Base-by-base conservation (phyloP, 805 yeast species). In the Starmerella gropengiesseri region DNA sequence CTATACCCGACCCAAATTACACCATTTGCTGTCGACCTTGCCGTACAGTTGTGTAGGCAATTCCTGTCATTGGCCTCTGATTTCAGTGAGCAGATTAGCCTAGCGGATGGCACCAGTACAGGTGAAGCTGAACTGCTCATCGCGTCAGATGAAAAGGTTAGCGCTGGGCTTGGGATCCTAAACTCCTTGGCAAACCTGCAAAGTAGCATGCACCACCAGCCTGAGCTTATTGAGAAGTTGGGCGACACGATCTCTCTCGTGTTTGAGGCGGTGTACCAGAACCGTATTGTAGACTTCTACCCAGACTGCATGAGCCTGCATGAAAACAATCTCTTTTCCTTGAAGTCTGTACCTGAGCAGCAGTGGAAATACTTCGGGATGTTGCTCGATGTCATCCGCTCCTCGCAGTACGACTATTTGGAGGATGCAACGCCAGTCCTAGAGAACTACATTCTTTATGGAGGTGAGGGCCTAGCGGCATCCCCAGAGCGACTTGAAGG, bases 1-100 rank as follows among this genome's bases (percentile, higher is more conserved):
- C 75, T 74, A 45, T 91, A 81, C 61, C 72, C 94, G 5, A 82
- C 78, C 50, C 93, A 89, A 61, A 68, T 89, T 52, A 91, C 86
- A 47, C 97, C 98, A 14, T 89, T 83, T 60, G 89, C 94, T 29
- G 68, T 75, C n/a, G 79, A 80, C 45, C 62, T 81, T 43, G 74
- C 76, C 58, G 62, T 51, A 20, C 65, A 65, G 47, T 48, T 67
- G 53, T 78, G 78, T 13, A 75, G 75, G 38, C 95, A 89, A 57
- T 84, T 87, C 55, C 55, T 82, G 55, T 68, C 71, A 50, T 59
- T 84, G 21, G 81, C 87, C 2, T 64, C 68, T 37, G 95, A 87
- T 40, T 61, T 83, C 25, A 63, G 74, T 42, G 93, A 81, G 21
- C 41, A 39, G 3, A 31, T 38, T 16, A 13, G 40, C 7, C 36